Percentiles rank a stretch among this genome's conserved stretches.
Conservation (phyloP, 306 rosid genomes). For the Cucurbita argyrosperma region DNA sequence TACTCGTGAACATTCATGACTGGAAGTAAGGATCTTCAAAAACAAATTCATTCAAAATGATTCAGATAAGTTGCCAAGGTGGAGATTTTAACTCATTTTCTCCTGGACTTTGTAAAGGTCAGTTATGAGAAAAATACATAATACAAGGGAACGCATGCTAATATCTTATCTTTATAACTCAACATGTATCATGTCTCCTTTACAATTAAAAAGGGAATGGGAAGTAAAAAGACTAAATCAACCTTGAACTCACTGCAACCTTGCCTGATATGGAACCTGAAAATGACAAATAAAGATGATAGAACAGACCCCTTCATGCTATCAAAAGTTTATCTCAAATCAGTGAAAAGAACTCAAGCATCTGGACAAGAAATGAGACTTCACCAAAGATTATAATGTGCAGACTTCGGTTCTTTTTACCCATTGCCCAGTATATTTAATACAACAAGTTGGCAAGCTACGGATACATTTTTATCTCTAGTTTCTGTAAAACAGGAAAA, state of each 20-base stretch:
- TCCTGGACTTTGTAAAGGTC: neutral
- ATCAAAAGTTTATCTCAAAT: neutral
- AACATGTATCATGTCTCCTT: neutral
- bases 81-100: neutral
- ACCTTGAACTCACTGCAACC: neutral
- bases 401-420: neutral
- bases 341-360: neutral
- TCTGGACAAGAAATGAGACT: neutral
- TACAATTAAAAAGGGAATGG: neutral
- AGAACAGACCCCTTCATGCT: neutral
- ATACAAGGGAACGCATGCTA: neutral
- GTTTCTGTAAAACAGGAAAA: neutral
- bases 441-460: neutral
- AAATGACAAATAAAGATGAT: neutral
- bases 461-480: neutral
- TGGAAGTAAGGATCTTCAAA: neutral
- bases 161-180: neutral
- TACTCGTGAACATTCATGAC: too few species aligned
- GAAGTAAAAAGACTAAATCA: neutral
- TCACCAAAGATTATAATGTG: neutral
- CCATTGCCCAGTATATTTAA: neutral
- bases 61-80: neutral
- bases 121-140: neutral
- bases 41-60: neutral
- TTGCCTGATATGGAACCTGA: neutral